Evolutionary conservation across 2,329 filamentous ascomycete genomes (phyloP), one percentile per base, ranked within the genome.

Genomic region (Aspergillus sp.): DNA sequence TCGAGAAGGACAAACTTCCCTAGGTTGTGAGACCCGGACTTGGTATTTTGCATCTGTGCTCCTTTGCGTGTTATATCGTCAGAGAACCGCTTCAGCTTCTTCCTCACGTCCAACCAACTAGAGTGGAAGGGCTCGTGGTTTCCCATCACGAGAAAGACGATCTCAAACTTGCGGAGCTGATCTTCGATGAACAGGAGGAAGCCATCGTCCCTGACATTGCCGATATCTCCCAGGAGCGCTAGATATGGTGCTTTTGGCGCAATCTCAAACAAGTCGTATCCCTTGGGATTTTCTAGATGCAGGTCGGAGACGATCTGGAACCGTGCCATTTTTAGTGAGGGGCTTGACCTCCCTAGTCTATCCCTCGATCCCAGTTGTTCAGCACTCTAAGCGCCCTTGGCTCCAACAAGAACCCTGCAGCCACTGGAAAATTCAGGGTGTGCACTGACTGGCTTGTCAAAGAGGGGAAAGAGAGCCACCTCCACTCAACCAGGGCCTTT

Each of bases 401-500:
- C 38, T 44, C 17, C 17, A 30, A 44, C 17, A 54, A 8, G 13
- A 54, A 41, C 52, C 39, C 38, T 54, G 39, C n/a, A 54, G 19
- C 39, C 53, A 41, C 17, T 44, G 36, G 8, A 11, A 15, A 7
- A 32, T 17, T 19, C 27, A 21, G 7, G 13, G 19, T 13, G 41
- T 21, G 41, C 41, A 44, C 41, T 44, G 41, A 23, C 41, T 44
- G 19, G 41, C 41, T 44, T n/a, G 38, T 38, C 19, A 17, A 19
- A 42, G 25, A 48, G 19, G 44, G 41, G 27, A 42, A 50, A 27
- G 23, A 49, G 6, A 23, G 23, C 17, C 30, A 19, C 21, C 41
- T 98, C 95, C 95, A 99, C 81, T 99, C 95, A 27, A 98, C 11
- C 41, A 23, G 41, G 32, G 19, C 41, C 41, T 13, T 44, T 44